Percentiles rank a stretch among this genome's conserved stretches.
Conservation (phyloP, 345 rosid species). For the Garcia nutans region DNA sequence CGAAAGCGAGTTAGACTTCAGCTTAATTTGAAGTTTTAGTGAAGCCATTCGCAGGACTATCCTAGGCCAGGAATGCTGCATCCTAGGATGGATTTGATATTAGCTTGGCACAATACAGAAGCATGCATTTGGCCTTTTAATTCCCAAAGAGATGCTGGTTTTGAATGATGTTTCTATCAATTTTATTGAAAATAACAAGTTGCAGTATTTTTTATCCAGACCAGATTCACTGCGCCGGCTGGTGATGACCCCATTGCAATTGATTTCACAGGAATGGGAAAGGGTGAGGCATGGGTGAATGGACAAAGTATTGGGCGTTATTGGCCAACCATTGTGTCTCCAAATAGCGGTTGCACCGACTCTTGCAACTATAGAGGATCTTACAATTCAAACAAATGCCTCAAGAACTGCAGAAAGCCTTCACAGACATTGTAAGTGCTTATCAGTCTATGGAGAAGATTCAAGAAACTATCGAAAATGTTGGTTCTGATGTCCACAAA, state of each 20-base stretch:
- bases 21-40: neutral
- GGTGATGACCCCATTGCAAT: constrained; percentile 72
- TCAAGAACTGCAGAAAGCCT: constrained; percentile 81
- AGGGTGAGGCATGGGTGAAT: constrained; percentile 97
- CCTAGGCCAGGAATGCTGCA: neutral
- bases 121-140: neutral
- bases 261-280: constrained; percentile 87
- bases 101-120: neutral
- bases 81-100: neutral
- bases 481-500: constrained; percentile 14
- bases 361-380: constrained; percentile 78
- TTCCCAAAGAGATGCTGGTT: neutral
- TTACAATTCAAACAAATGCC: constrained; percentile 68
- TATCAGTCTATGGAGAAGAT: neutral
- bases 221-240: constrained; percentile 61
- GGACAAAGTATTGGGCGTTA: constrained; percentile 95
- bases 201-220: constrained; percentile 40
- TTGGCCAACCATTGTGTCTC: constrained; percentile 70
- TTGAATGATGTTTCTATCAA: neutral
- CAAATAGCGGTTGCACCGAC: constrained; percentile 54
- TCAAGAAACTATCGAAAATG: neutral
- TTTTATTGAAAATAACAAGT: constrained; percentile 16
- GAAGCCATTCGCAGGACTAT: neutral
- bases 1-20: neutral
- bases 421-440: constrained; percentile 78